A percentile compares a stretch with the other conserved stretches of the same genome.
phyloP scores from a whole-genome alignment of 1,284 basidiomycete species.

The Clitocybe nebularis region DNA sequence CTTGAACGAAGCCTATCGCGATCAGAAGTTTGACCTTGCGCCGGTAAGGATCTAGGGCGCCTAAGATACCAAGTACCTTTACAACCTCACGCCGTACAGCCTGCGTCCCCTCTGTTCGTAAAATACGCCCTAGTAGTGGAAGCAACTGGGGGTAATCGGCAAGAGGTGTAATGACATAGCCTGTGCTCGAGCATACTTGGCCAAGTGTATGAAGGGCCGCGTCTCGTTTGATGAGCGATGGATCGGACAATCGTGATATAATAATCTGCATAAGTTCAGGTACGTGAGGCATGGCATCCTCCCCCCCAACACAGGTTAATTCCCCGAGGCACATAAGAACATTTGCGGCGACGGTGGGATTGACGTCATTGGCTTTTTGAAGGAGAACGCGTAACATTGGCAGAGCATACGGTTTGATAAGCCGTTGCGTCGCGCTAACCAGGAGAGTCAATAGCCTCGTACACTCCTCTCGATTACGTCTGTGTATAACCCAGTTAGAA shows the following conservation, averaged over 20 bases:
- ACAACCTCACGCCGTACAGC: conserved; percentile 86
- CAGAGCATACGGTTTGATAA: conserved; percentile 97
- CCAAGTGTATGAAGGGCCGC: conserved; percentile 94
- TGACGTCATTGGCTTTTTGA: conserved; percentile 82
- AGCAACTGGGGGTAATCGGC: conserved; percentile 90
- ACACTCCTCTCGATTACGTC: conserved; percentile 88
- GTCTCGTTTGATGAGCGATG: conserved; percentile 84
- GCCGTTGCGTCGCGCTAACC: conserved; percentile 85
- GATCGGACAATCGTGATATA: conserved; percentile 84
- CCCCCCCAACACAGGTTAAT: conserved; percentile 89
- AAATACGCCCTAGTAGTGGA: conserved; percentile 82
- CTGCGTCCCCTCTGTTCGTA: conserved; percentile 80
- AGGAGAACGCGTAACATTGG: conserved; percentile 93
- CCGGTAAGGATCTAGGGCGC: conserved; percentile 96
- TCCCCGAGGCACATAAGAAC: conserved; percentile 95
- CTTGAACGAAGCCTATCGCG: not conserved
- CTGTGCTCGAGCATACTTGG: conserved; percentile 94
- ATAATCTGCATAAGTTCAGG: conserved; percentile 89
- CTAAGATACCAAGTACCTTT: conserved; percentile 93
- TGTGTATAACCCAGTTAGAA: conserved; percentile 30
- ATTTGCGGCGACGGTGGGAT: conserved; percentile 87
- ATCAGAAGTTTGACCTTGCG: conserved; percentile 61
- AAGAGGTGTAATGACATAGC: conserved; percentile 90
- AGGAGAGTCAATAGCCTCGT: conserved; percentile 85
- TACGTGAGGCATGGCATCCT: conserved; percentile 84